These are phyloP conservation scores for Cyberlindnera samutprakarnensis DNA, from an alignment of 805 yeast species.

Conservation along the genomic window DNA sequence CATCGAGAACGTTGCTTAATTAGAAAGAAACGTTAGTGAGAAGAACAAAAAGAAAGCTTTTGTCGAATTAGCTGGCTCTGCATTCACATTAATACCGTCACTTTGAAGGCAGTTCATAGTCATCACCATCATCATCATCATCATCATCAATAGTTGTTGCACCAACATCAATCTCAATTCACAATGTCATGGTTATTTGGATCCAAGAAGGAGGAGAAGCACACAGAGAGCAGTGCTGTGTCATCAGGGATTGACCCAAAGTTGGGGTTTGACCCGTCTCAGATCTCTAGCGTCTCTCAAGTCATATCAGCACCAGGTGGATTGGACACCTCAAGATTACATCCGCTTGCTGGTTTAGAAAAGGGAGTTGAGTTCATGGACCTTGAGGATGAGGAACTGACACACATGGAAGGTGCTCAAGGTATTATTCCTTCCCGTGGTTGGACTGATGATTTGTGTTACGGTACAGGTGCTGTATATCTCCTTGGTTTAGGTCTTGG, in stretches of 20 bases:
- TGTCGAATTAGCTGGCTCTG: too few species aligned
- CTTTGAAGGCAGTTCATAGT: too few species aligned
- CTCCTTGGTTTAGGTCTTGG: slow-evolving; percentile 81
- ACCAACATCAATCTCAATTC: background rate
- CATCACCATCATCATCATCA: too few species aligned
- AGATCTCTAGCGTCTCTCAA: slow-evolving; percentile 54
- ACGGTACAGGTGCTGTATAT: slow-evolving; percentile 95
- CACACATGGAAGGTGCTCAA: slow-evolving; percentile 77
- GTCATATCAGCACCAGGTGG: slow-evolving; percentile 54
- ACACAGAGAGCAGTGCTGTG: slow-evolving; percentile 5
- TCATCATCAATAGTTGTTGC: too few species aligned
- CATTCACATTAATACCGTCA: too few species aligned
- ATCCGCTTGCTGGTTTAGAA: slow-evolving; percentile 89
- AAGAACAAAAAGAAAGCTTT: too few species aligned
- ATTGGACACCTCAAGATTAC: slow-evolving; percentile 66
- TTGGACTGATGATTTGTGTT: slow-evolving; percentile 95
- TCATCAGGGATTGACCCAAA: slow-evolving; percentile 13
- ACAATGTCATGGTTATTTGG: slow-evolving; percentile 25
- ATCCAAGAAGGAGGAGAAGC: slow-evolving; percentile 19
- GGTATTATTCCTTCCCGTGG: slow-evolving; percentile 94
- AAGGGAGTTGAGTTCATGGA: slow-evolving; percentile 86
- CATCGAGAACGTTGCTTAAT: too few species aligned
- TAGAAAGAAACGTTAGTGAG: too few species aligned
- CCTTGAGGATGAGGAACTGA: slow-evolving; percentile 75
- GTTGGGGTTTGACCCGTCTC: slow-evolving; percentile 57